Conservation (phyloP, 2,329 filamentous ascomycete genomes). For the Verruconis gallopava region DNA sequence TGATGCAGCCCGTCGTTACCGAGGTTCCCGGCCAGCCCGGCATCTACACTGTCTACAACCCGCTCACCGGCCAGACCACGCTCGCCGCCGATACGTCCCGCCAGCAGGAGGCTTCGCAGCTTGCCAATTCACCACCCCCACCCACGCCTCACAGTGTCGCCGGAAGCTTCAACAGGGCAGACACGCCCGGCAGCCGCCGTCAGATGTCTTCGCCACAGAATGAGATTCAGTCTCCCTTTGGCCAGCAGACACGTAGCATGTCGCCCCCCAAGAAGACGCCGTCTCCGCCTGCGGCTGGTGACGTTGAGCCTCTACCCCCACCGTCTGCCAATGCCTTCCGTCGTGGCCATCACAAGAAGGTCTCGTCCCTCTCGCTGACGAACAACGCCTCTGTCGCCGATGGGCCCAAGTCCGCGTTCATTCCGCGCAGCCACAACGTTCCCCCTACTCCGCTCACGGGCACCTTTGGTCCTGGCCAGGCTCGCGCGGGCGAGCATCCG, state of each 20-base stretch:
- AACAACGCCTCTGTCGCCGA: constrained; percentile 41
- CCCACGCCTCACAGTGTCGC: constrained; percentile 26
- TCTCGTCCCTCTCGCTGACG: constrained; percentile 53
- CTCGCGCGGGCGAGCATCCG: constrained; percentile 86
- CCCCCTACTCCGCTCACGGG: constrained; percentile 70
- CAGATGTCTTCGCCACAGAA: constrained; percentile 70
- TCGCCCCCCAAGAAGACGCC: constrained; percentile 49
- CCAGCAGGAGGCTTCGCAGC: constrained; percentile 33
- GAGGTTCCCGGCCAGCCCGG: constrained; percentile 58
- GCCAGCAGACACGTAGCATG: constrained; percentile 44
- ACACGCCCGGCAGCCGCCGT: constrained; percentile 51
- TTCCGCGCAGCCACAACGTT: constrained; percentile 42
- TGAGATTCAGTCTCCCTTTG: constrained; percentile 35
- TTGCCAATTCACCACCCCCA: constrained; percentile 37
- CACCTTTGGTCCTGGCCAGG: constrained; percentile 84
- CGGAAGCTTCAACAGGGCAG: constrained; percentile 25
- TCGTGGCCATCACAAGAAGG: constrained; percentile 77
- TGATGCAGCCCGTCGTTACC: constrained; percentile 50
- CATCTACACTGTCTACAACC: constrained; percentile 73
- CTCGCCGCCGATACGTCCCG: constrained; percentile 59
- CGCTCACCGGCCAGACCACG: constrained; percentile 68
- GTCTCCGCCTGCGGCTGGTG: constrained; percentile 57
- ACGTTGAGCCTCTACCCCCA: constrained; percentile 63
- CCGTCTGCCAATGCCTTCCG: constrained; percentile 87
- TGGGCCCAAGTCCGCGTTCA: constrained; percentile 58